Percentiles rank a stretch among this genome's conserved stretches.
Evolutionary conservation across 768 basidiomycete genomes (phyloP).

Genomic region (Phallus indusiatus): DNA sequence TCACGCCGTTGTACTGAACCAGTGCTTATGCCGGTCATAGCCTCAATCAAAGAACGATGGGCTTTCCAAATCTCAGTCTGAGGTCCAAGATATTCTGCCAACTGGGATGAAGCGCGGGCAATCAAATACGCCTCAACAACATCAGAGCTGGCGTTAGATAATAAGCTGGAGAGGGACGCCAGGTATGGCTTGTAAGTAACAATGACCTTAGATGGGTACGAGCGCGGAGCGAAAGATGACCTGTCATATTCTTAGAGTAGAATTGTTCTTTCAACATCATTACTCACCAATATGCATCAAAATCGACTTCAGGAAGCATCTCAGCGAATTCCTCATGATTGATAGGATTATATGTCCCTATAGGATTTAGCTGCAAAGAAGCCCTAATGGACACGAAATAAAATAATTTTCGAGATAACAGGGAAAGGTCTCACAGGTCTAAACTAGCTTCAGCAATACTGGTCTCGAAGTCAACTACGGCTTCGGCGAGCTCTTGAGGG

Average conservation of each 20-base stretch:
- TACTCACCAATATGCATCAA: slow-evolving; percentile 61
- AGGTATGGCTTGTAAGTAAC: slow-evolving; percentile 77
- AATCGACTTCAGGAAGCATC: slow-evolving; percentile 66
- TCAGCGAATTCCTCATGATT: slow-evolving; percentile 59
- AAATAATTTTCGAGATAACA: not conserved
- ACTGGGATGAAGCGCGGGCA: slow-evolving; percentile 56
- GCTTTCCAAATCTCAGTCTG: slow-evolving; percentile 75
- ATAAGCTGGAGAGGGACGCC: slow-evolving; percentile 52
- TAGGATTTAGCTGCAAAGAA: slow-evolving; percentile 66
- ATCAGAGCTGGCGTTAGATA: slow-evolving; percentile 56
- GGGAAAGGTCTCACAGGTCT: slow-evolving; percentile 49
- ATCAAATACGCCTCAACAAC: slow-evolving; percentile 85
- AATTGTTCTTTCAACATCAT: not conserved
- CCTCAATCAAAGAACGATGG: slow-evolving; percentile 57
- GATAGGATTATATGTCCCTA: slow-evolving; percentile 82
- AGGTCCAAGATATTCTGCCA: slow-evolving; percentile 64
- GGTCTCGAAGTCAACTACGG: slow-evolving; percentile 71
- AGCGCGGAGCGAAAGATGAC: slow-evolving; percentile 70
- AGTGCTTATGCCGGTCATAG: slow-evolving; percentile 74
- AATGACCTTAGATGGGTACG: slow-evolving; percentile 67
- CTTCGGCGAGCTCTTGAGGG: slow-evolving; percentile 54
- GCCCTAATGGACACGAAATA: slow-evolving; percentile 33
- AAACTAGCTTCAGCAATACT: slow-evolving; percentile 69
- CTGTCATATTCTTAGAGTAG: not conserved
- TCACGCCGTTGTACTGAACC: slow-evolving; percentile 77